Base-by-base conservation (phyloP, 768 basidiomycete genomes). In the Tylopilus sp. region DNA sequence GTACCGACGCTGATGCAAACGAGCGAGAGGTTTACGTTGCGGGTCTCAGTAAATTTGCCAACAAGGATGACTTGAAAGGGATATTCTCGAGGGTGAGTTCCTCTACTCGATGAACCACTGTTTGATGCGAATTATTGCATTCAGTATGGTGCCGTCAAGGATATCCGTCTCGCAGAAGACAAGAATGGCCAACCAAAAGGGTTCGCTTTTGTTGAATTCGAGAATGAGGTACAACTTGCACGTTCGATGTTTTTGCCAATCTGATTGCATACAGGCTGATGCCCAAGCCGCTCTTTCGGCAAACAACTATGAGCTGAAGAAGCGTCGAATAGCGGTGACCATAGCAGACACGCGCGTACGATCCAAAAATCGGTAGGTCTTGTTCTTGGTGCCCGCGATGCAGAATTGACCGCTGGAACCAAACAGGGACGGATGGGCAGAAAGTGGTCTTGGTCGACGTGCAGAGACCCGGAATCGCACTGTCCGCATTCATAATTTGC, bases 141-240 rank as follows among this genome's bases (percentile, higher is more conserved):
- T 1, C 50, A 98, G 93, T 93, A 87, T 64, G 95, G 95, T 2
- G 61, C 73, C 3, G 67, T 98, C 57, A 92, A 90, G 65, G 86
- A 88, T 20, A 77, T 98, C 36, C 82, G 93, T 49, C 76, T 98
- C 64, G 82, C 83, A 2, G 71, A 79, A 46, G 91, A 93, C 52
- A 79, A 86, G 30, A 78, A 80, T 40, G 85, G 85, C 0, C 74
- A 79, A 44, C 77, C 77, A 26, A 93, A 83, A 65, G 95, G 97
- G 1, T 95, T 91, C 63, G 95, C 90, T 0, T 98, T 98, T 61
- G 75, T 98, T 28, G 94, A 98, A 63, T 98, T 90, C 62, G 86
- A 88, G 53, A 76, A 82, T 18, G 85, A 89, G 74, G 95, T 92
- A 33, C 9, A 9, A 2, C 12, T 35, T 33, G 35, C n/a, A 15